Base-by-base conservation (phyloP, 352 stramenopile species). In the Pythium myriotylum region DNA sequence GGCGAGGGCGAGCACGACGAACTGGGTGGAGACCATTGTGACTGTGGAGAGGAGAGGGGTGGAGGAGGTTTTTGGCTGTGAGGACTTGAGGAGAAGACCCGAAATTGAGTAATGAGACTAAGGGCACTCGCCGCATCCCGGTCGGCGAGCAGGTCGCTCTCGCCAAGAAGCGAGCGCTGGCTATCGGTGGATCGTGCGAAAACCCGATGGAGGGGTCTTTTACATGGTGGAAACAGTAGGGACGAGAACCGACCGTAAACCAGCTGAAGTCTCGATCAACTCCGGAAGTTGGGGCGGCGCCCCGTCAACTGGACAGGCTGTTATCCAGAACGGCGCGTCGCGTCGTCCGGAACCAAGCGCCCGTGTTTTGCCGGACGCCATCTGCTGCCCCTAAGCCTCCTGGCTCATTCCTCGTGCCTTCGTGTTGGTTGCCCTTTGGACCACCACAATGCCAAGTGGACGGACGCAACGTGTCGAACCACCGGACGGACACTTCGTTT, bases 21-120 rank as follows among this genome's bases (percentile, higher is more conserved):
- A 54, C 47, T 57, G 48, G 47, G 52, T 35, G 27, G 56, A 33
- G 46, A 56, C 37, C 45, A 63, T 63, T 7, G 35, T 13, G 8
- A 29, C 33, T 62, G 54, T 55, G 8, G 45, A n/a, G n/a, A n/a
- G n/a, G n/a, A n/a, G n/a, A n/a, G n/a, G n/a, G n/a, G n/a, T n/a
- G n/a, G n/a, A n/a, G n/a, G n/a, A n/a, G n/a, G n/a, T n/a, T n/a
- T n/a, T n/a, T n/a, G n/a, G n/a, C n/a, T n/a, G 19, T 32, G 46
- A 19, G 13, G 32, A 26, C 24, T 52, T 62, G 54, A 20, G 26
- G 32, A 7, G 45, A 33, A 62, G 54, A 53, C 22, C 41, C 43
- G 54, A 62, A 62, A 54, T 54, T 41, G 54, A 17, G 39, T 20
- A 54, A 42, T 62, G 54, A 62, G 46, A 48, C 19, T 17, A 51